Evolutionary conservation across 2,329 filamentous ascomycete species (phyloP).

Genomic region (Stemphylium lycopersici): DNA sequence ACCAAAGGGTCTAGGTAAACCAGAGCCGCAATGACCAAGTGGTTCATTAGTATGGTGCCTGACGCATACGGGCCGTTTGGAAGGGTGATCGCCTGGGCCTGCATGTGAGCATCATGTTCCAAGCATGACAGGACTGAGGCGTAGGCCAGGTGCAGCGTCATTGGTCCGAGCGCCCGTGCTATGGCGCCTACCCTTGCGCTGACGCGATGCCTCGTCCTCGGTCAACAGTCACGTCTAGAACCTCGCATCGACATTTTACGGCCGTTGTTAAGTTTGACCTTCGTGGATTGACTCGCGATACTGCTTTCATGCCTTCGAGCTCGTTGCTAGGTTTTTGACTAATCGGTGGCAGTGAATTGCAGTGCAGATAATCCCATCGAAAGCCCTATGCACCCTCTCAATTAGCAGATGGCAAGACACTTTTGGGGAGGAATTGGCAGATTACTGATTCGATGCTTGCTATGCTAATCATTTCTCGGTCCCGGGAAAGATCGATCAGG

Average conservation of each 20-base stretch:
- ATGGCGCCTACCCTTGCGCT: not conserved
- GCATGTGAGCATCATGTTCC: slow-evolving; percentile 23
- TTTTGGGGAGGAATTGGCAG: no score
- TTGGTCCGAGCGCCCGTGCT: slow-evolving; percentile 9
- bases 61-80: slow-evolving; percentile 26
- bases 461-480: no score
- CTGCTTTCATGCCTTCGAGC: no score
- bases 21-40: slow-evolving; percentile 13
- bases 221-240: not conserved
- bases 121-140: slow-evolving; percentile 17
- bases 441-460: no score
- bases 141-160: slow-evolving; percentile 14
- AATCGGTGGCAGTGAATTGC: no score
- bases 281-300: no score
- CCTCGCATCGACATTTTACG: not conserved
- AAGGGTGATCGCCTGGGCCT: slow-evolving; percentile 15
- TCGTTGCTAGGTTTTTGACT: no score
- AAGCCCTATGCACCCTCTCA: no score
- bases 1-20: slow-evolving; percentile 5
- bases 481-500: no score
- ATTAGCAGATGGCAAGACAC: no score
- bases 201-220: not conserved
- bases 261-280: not conserved
- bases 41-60: slow-evolving; percentile 28
- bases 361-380: no score